Conservation (phyloP, 768 basidiomycete species). For the Collybia mongolica region DNA sequence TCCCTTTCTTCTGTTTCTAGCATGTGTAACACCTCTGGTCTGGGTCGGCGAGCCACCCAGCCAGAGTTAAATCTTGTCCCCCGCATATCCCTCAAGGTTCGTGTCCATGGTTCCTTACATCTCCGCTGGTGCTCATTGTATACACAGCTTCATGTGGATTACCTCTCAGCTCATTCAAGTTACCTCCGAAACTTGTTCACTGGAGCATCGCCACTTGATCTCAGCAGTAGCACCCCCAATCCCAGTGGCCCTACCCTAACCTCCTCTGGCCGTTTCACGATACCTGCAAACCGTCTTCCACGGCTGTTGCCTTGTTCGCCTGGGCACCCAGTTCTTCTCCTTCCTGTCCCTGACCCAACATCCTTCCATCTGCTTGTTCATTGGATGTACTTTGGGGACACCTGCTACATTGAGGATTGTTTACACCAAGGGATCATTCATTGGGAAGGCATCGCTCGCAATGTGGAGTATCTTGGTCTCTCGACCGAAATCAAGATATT, state of each 20-base stretch:
- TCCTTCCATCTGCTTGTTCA: constrained; percentile 74
- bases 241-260: constrained; percentile 19
- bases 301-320: constrained; percentile 65
- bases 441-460: constrained; percentile 88
- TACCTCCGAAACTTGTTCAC: constrained; percentile 72
- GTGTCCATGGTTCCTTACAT: constrained; percentile 15
- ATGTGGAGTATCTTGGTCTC: constrained; percentile 86
- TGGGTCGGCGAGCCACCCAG: constrained; percentile 50
- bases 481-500: constrained; percentile 74
- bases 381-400: constrained; percentile 82
- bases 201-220: constrained; percentile 60
- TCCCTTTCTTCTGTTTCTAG: constrained; percentile 28
- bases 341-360: constrained; percentile 72
- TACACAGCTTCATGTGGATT: constrained; percentile 73
- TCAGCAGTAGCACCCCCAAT: constrained; percentile 31
- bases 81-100: constrained; percentile 62
- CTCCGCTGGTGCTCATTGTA: constrained; percentile 4
- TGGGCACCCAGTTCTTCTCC: constrained; percentile 66
- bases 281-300: constrained; percentile 57
- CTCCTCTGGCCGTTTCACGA: constrained; percentile 30
- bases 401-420: constrained; percentile 61
- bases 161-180: constrained; percentile 78
- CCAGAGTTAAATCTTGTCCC: constrained; percentile 49
- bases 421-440: constrained; percentile 63
- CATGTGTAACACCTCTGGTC: constrained; percentile 38